Base-by-base conservation (phyloP, 305 asterid genomes). In the Fraxinus nigra region DNA sequence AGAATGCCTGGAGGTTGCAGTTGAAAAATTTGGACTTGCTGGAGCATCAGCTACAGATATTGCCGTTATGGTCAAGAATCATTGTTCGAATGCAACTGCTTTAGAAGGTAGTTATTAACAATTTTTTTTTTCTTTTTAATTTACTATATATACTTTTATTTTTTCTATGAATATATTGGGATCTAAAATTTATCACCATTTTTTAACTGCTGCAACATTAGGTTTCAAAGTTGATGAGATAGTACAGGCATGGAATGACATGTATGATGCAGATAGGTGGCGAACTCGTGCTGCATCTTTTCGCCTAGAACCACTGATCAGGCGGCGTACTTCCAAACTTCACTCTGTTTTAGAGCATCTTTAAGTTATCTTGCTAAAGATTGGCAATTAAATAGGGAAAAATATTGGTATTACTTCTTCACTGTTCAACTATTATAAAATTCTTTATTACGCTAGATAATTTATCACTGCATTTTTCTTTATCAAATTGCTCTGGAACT, bases 231-330 rank as follows among this genome's bases (percentile, higher is more conserved):
- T 95, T 83, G 98, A 93, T 78, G 98, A 95, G 88, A 90, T 95
- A 85, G 95, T 95, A 72, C 98, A 93, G 91, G 98, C 98, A 16
- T 95, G 98, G 98, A 95, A 91, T 82, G 98, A 95, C 85, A 91
- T 93, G 97, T 93, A 92, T 82, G 98, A 93, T 84, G 93, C 91
- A 63, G 93, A 93, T 80, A 92, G 89, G 87, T 95, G 98, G 98
- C 93, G 90, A 82, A 85, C 89, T 65, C 94, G 93, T 28, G 89
- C 84, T 81, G 87, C 97, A 46, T 85, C 95, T 82, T 92, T 89
- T 85, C 92, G 93, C 22, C 86, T 95, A 81, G 97, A 91, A 84
- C 93, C 97, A 4, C 81, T 95, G 83, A 92, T 95, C 89, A 92
- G 95, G 80, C 92, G 97, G 72, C 92, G 97, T 67, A 85, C 91